Evolutionary conservation across 202 grass and related monocot genomes (phyloP), one percentile per base, ranked within the genome.

Genomic region (Panicum virgatum): DNA sequence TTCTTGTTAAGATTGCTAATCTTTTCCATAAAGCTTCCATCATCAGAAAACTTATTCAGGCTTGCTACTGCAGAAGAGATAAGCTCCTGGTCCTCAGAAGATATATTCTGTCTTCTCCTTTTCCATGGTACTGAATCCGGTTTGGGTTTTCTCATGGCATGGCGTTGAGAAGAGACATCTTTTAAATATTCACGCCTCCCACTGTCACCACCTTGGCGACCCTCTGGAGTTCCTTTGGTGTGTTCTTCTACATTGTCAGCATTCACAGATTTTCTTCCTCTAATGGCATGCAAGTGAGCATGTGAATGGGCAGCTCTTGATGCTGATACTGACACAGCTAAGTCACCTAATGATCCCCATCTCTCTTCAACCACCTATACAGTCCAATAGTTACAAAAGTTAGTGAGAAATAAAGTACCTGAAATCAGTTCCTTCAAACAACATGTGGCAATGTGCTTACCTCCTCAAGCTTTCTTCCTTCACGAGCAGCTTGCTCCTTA

Each of bases 401-500:
- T 66, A 62, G 65, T 54, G 46, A 37, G 42, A 63, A 52, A 54
- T 34, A 43, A 51, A 59, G 44, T 44, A 77, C 4, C 48, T 43
- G 18, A 40, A 52, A 48, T 45, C 6, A 56, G 47, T 76, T 82
- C 10, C 51, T 78, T 20, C 1, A 7, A 85, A 76, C 53, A 83
- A 59, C 16, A 62, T 68, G 50, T 29, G 8, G 29, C 0, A 4
- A 52, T 78, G 46, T 12, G 39, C 82, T 53, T 84, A 98, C 96
- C 83, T 98, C 89, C 34, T 96, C 85, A 43, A 98, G 83, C 12
- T 90, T 86, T 72, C 75, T 79, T 56, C 96, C 96, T 87, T 96
- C 92, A 22, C 92, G 86, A 81, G 85, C 77, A 71, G 96, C 90
- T 84, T 98, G 96, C 83, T 98, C 96, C 91, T 93, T 98, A 45